Evolutionary conservation across 345 rosid species (phyloP).

Genomic region (Euphorbia lathyris): DNA sequence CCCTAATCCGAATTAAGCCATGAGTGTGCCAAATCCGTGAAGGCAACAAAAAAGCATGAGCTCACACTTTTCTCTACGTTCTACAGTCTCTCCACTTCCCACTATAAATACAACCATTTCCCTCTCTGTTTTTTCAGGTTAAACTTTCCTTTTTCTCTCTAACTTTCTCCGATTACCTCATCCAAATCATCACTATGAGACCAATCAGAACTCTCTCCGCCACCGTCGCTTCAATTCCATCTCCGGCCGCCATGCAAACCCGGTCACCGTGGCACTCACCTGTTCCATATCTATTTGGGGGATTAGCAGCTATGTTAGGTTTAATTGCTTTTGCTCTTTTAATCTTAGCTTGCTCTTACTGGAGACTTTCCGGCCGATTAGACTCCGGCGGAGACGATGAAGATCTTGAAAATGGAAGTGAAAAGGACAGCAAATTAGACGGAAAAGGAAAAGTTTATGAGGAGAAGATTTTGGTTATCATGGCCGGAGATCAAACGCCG

Average conservation of each 20-base stretch:
- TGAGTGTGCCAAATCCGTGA: too few relatives aligned
- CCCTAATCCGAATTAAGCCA: too few relatives aligned
- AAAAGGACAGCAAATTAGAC: conserved; percentile 3
- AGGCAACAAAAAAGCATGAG: background rate
- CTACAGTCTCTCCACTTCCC: background rate
- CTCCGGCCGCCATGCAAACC: conserved; percentile 21
- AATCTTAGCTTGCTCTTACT: conserved; percentile 88
- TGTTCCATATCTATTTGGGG: conserved; percentile 89
- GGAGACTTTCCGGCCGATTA: conserved; percentile 66
- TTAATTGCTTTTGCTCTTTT: conserved; percentile 84
- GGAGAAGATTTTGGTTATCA: conserved; percentile 28
- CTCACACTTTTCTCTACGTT: background rate
- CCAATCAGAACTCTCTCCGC: conserved; percentile 11
- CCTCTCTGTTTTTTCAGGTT: conserved; percentile 17
- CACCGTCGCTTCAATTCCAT: conserved; percentile 22
- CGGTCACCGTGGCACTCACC: conserved; percentile 98
- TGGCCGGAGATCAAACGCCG: conserved; percentile 30
- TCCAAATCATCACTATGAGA: conserved; percentile 20
- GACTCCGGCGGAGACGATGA: background rate
- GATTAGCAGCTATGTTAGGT: conserved; percentile 91
- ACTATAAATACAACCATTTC: conserved; percentile 31
- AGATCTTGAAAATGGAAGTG: conserved; percentile 17
- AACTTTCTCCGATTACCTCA: conserved; percentile 4
- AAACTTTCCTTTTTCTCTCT: conserved; percentile 1
- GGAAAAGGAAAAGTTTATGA: conserved; percentile 9